Percentiles rank a stretch among this genome's conserved stretches.
Evolutionary conservation across 495 filamentous ascomycete genomes (phyloP).

Genomic region (Lophiostoma macrostomum): DNA sequence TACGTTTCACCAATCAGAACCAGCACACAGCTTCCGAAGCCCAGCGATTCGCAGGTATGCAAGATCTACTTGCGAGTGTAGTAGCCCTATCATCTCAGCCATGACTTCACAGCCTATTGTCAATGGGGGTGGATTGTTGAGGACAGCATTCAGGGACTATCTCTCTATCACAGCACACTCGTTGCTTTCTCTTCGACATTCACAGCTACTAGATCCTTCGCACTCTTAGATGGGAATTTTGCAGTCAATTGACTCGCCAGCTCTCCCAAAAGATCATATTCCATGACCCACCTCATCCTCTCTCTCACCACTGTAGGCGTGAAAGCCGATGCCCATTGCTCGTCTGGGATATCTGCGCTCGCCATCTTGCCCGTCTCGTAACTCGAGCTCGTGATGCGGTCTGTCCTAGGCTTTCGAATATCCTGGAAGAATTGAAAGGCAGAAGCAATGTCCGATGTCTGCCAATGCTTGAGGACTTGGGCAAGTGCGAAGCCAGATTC

Average conservation of each 20-base stretch:
- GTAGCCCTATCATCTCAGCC: too few species aligned
- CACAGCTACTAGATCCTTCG: background rate
- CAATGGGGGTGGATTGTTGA: too few species aligned
- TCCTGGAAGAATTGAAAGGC: slow-evolving; percentile 17
- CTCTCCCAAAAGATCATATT: slow-evolving; percentile 12
- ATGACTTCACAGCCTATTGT: too few species aligned
- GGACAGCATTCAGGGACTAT: too few species aligned
- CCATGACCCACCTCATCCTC: slow-evolving; percentile 18
- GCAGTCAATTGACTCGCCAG: background rate
- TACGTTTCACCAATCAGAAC: too few species aligned
- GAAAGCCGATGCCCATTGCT: slow-evolving; percentile 1
- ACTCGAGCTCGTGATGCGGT: slow-evolving; percentile 16
- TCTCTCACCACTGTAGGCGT: slow-evolving; percentile 2
- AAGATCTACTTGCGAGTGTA: too few species aligned
- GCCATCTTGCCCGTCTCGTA: slow-evolving; percentile 18
- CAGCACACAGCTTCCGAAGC: too few species aligned
- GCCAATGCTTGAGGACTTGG: slow-evolving; percentile 3
- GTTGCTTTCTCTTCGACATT: background rate
- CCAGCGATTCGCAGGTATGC: too few species aligned
- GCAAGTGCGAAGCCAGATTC: slow-evolving; percentile 18
- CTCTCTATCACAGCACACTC: too few species aligned
- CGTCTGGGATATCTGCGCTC: slow-evolving; percentile 13
- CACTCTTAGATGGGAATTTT: background rate
- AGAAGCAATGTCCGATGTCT: background rate
- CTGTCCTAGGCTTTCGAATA: slow-evolving; percentile 13